Conservation (phyloP, 352 stramenopile genomes). For the Thraustotheca clavata region DNA sequence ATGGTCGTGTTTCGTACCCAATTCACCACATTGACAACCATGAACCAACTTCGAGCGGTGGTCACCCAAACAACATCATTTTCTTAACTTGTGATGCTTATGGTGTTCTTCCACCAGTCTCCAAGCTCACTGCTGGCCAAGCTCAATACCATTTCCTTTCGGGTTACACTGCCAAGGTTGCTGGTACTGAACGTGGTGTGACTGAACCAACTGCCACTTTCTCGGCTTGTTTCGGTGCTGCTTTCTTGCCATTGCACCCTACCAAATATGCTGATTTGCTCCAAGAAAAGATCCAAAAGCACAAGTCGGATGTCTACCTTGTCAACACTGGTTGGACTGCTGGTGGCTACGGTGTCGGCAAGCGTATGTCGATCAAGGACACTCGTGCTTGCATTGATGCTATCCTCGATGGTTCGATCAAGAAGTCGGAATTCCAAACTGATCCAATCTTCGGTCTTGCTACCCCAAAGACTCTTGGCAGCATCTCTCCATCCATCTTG, state of each 20-base stretch:
- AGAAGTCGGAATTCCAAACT: conserved; percentile 72
- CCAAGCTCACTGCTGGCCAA: conserved; percentile 89
- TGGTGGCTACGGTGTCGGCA: conserved; percentile 92
- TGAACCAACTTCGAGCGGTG: conserved; percentile 77
- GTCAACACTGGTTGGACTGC: conserved; percentile 98
- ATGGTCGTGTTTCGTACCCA: conserved; percentile 98
- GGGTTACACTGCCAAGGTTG: conserved; percentile 98
- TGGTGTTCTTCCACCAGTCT: conserved; percentile 95
- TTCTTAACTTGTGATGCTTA: conserved; percentile 98
- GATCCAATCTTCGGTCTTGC: conserved; percentile 94
- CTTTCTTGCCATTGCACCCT: conserved; percentile 96
- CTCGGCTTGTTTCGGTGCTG: conserved; percentile 95
- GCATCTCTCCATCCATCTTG: conserved; percentile 83
- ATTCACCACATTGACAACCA: conserved; percentile 98
- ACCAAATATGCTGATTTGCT: conserved; percentile 96
- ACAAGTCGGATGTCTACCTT: conserved; percentile 92
- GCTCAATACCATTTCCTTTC: conserved; percentile 99
- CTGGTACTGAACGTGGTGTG: conserved; percentile 95
- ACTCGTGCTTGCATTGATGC: conserved; percentile 94
- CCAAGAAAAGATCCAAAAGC: conserved; percentile 93
- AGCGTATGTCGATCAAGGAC: conserved; percentile 97
- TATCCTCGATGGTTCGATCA: conserved; percentile 94
- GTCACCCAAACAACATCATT: conserved; percentile 95
- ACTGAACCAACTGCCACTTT: conserved; percentile 95
- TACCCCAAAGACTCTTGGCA: conserved; percentile 82